Evolutionary conservation across 805 yeast genomes (phyloP).

Genomic region (Teunomyces gatunensis): DNA sequence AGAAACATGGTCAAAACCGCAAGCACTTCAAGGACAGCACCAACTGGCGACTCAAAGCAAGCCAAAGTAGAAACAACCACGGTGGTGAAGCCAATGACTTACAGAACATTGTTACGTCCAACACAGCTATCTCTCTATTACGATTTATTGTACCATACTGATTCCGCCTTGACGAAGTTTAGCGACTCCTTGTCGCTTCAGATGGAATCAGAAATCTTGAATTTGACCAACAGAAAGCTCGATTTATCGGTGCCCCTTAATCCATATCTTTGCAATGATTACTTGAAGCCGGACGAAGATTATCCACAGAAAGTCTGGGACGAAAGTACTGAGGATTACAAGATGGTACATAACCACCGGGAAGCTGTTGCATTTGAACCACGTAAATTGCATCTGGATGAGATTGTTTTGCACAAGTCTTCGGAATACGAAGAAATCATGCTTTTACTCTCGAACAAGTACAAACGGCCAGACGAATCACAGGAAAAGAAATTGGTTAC

Average conservation of each 20-base stretch:
- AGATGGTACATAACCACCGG: conserved; percentile 30
- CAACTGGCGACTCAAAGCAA: neutral
- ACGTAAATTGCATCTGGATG: conserved; percentile 43
- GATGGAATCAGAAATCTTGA: conserved; percentile 84
- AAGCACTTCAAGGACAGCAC: neutral
- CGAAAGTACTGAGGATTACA: conserved; percentile 31
- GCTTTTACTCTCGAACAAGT: conserved; percentile 46
- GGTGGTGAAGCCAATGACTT: conserved; percentile 60
- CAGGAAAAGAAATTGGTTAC: conserved; percentile 39
- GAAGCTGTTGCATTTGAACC: conserved; percentile 27
- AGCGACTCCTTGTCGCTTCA: conserved; percentile 76
- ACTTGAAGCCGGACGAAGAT: conserved; percentile 47
- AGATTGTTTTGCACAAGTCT: conserved; percentile 58
- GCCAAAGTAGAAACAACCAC: neutral
- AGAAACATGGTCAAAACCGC: conserved; percentile 42
- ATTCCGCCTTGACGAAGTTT: conserved; percentile 66
- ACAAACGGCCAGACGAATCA: conserved; percentile 37
- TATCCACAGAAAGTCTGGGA: conserved; percentile 47
- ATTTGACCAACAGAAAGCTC: conserved; percentile 73
- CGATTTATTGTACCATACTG: conserved; percentile 82
- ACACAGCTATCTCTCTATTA: conserved; percentile 79
- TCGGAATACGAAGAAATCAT: conserved; percentile 85
- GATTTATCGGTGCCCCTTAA: conserved; percentile 72
- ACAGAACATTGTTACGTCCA: conserved; percentile 75
- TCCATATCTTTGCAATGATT: conserved; percentile 54